Evolutionary conservation across 495 filamentous ascomycete species (phyloP).

Genomic region (Choiromyces venosus): DNA sequence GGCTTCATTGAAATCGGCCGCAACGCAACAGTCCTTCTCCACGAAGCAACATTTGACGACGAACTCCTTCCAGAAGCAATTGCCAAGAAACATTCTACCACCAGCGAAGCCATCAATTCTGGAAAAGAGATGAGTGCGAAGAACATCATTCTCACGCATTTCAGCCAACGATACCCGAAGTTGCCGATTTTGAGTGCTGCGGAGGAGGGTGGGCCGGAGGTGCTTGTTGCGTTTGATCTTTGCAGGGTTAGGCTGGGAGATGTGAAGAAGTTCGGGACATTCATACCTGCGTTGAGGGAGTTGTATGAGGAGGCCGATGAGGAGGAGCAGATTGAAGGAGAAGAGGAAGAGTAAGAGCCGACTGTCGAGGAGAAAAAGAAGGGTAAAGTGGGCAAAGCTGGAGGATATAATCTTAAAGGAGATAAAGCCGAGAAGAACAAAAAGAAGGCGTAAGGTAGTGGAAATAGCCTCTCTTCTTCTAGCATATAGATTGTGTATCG

Average conservation of each 20-base stretch:
- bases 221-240: conserved; percentile 80
- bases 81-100: conserved; percentile 87
- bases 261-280: conserved; percentile 68
- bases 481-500: neutral
- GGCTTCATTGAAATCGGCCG: conserved; percentile 64
- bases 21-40: conserved; percentile 74
- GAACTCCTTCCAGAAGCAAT: conserved; percentile 68
- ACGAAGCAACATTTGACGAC: conserved; percentile 94
- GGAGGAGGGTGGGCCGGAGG: conserved; percentile 48
- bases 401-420: conserved; percentile 25
- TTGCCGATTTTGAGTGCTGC: conserved; percentile 53
- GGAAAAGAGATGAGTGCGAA: conserved; percentile 70
- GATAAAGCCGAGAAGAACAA: conserved; percentile 34
- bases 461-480: conserved; percentile 3
- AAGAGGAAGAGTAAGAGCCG: conserved; percentile 13
- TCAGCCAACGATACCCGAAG: conserved; percentile 93
- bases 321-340: conserved; percentile 28
- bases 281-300: conserved; percentile 64
- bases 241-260: conserved; percentile 80
- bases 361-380: conserved; percentile 6
- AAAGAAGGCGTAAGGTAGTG: conserved; percentile 23
- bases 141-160: conserved; percentile 80
- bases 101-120: conserved; percentile 72
- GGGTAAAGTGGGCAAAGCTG: conserved; percentile 29
- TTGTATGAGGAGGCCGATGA: conserved; percentile 52